Percentiles rank a stretch among this genome's conserved stretches.
Conservation (phyloP, 352 stramenopile genomes). For the Elongisporangium prolatum region DNA sequence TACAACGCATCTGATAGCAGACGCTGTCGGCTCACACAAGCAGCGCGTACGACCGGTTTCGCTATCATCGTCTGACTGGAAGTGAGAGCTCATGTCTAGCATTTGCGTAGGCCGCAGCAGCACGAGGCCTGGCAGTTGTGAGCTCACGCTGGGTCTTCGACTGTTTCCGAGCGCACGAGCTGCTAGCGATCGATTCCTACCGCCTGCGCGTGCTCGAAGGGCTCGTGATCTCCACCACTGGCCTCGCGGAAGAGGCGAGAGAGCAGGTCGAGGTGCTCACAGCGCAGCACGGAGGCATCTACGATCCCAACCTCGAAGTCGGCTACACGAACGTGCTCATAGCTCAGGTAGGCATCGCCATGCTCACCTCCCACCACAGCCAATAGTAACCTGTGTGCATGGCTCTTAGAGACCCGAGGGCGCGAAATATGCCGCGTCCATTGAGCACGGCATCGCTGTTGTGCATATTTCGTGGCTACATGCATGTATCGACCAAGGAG, state of each 20-base stretch:
- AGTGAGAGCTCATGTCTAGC: background rate
- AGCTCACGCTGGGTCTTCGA: constrained; percentile 65
- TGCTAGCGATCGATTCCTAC: constrained; percentile 36
- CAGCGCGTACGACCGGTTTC: constrained; percentile 34
- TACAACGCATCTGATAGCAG: constrained; percentile 65
- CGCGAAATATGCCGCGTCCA: constrained; percentile 60
- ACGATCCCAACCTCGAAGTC: constrained; percentile 55
- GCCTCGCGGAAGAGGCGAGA: constrained; percentile 45
- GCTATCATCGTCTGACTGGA: background rate
- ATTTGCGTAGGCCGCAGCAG: constrained; percentile 35
- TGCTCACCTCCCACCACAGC: background rate
- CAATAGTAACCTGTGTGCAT: background rate
- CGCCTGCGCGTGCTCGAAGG: constrained; percentile 45
- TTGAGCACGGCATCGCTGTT: constrained; percentile 52
- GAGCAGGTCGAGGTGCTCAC: constrained; percentile 45
- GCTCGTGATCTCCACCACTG: constrained; percentile 58
- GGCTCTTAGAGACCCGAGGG: constrained; percentile 40
- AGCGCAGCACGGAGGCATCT: constrained; percentile 35
- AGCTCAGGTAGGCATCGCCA: constrained; percentile 24
- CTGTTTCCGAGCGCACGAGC: constrained; percentile 39
- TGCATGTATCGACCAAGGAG: constrained; percentile 49
- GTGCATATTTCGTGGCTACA: constrained; percentile 68
- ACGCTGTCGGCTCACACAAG: constrained; percentile 58
- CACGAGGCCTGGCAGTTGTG: constrained; percentile 34
- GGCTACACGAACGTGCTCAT: constrained; percentile 60